A percentile compares a stretch with the other conserved stretches of the same genome.
phyloP scores from a whole-genome alignment of 2,329 filamentous ascomycete genomes.

The Thermochaetoides dissita region DNA sequence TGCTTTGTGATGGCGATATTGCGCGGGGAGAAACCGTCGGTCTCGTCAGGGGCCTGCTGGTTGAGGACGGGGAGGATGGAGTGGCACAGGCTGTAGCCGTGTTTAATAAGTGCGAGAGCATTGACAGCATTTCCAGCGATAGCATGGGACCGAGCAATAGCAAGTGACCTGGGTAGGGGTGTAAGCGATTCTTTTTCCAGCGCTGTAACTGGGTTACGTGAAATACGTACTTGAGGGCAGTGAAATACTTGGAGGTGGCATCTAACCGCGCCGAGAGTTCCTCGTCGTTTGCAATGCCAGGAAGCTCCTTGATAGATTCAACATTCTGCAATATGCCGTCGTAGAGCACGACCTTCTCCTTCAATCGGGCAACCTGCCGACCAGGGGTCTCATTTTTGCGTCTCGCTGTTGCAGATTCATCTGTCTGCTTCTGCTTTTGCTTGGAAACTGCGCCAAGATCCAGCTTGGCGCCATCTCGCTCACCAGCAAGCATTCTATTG shows the following conservation, averaged over 20 bases:
- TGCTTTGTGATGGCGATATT: conserved; percentile 52
- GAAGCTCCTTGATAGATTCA: conserved; percentile 76
- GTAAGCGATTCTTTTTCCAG: too few species aligned
- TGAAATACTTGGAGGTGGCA: conserved; percentile 69
- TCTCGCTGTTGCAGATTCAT: conserved; percentile 24
- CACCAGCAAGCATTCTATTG: conserved; percentile 78
- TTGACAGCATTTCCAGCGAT: conserved; percentile 59
- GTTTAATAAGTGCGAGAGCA: conserved; percentile 70
- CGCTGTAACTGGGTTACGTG: conserved; percentile 4
- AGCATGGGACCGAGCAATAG: conserved; percentile 73
- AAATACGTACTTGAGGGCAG: conserved; percentile 60
- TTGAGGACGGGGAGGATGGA: conserved; percentile 34
- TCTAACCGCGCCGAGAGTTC: conserved; percentile 65
- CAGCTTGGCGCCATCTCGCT: conserved; percentile 57
- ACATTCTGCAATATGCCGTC: conserved; percentile 84
- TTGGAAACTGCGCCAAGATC: conserved; percentile 31
- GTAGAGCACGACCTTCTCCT: conserved; percentile 79
- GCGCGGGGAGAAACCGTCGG: conserved; percentile 34
- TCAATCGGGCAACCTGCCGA: conserved; percentile 63
- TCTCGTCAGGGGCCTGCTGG: conserved; percentile 21
- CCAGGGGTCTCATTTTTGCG: conserved; percentile 52
- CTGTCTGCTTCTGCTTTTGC: conserved; percentile 32
- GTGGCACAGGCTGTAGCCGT: conserved; percentile 50
- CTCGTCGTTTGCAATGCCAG: conserved; percentile 75
- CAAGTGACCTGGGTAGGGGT: conserved; percentile 42